Conservation (phyloP, 176 grass and related monocot species). For the Themeda triandra region DNA sequence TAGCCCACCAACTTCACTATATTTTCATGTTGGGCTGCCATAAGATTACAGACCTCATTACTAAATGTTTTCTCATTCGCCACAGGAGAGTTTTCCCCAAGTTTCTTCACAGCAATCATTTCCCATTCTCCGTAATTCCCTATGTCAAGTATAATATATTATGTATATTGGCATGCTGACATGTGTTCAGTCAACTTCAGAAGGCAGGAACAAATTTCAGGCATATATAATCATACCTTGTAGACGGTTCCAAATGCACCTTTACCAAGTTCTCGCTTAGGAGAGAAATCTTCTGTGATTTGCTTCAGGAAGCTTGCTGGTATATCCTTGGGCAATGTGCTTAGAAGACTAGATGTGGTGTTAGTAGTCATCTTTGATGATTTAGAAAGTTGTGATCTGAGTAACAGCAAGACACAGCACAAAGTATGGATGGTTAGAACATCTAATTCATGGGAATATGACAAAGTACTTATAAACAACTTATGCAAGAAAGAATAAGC, state of each 20-base stretch:
- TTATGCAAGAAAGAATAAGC: not conserved
- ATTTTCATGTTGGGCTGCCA: conserved; percentile 15
- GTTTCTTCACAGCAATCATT: conserved; percentile 27
- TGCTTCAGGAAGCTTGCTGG: conserved; percentile 13
- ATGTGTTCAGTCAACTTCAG: not conserved
- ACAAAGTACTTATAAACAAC: not conserved
- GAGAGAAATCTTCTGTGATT: conserved; percentile 15
- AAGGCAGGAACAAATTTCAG: not conserved
- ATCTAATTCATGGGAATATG: not conserved
- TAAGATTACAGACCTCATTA: conserved; percentile 25
- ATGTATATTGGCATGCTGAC: not conserved
- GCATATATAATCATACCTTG: not conserved
- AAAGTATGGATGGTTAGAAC: not conserved
- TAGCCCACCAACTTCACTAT: conserved; percentile 22
- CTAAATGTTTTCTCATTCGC: not conserved
- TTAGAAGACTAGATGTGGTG: not conserved
- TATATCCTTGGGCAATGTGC: not conserved
- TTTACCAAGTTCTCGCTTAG: not conserved
- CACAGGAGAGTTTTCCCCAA: not conserved
- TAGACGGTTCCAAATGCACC: conserved; percentile 38
- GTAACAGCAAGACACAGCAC: not conserved
- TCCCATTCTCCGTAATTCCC: conserved; percentile 3
- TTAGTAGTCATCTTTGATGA: not conserved
- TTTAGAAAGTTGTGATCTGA: not conserved
- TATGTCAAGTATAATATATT: not conserved